A percentile compares a stretch with the other conserved stretches of the same genome.
Conservation (phyloP, 176 grass and related monocot genomes). For the Dactylis glomerata region DNA sequence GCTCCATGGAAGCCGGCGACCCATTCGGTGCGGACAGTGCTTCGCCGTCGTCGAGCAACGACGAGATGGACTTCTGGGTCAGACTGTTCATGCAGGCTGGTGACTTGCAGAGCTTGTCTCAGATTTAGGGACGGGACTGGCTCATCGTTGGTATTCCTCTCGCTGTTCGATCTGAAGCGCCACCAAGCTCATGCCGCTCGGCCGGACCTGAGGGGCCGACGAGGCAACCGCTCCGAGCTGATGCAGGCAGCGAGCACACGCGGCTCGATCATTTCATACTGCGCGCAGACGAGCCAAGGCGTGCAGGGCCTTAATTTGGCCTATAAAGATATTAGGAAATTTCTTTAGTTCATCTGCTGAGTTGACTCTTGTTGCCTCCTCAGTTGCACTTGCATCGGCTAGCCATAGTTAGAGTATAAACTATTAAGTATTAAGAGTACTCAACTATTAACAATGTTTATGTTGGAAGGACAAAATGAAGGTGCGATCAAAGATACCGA, state of each 20-base stretch:
- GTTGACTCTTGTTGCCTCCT: not conserved
- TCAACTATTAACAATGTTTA: not conserved
- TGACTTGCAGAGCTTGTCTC: constrained; percentile 41
- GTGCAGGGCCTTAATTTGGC: not conserved
- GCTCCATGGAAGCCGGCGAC: not conserved
- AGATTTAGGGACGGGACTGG: constrained; percentile 24
- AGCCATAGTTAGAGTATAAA: not conserved
- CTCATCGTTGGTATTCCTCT: not conserved
- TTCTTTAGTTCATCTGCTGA: not conserved
- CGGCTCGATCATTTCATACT: not conserved
- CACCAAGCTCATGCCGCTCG: too few species aligned
- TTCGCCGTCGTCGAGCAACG: constrained; percentile 23
- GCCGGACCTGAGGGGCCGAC: too few species aligned
- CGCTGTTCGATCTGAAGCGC: too few species aligned
- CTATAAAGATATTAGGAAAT: too few species aligned
- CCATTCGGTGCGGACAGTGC: not conserved
- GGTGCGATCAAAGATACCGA: not conserved
- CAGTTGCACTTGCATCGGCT: not conserved
- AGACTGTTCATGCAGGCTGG: constrained; percentile 56
- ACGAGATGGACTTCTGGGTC: constrained; percentile 76
- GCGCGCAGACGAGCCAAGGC: not conserved
- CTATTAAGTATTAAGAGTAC: too few species aligned
- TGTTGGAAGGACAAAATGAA: not conserved
- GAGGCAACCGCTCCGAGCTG: too few species aligned
- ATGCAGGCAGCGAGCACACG: not conserved